Evolutionary conservation across 1,139 yeast genomes (phyloP).

Genomic region (Pichia sp.): DNA sequence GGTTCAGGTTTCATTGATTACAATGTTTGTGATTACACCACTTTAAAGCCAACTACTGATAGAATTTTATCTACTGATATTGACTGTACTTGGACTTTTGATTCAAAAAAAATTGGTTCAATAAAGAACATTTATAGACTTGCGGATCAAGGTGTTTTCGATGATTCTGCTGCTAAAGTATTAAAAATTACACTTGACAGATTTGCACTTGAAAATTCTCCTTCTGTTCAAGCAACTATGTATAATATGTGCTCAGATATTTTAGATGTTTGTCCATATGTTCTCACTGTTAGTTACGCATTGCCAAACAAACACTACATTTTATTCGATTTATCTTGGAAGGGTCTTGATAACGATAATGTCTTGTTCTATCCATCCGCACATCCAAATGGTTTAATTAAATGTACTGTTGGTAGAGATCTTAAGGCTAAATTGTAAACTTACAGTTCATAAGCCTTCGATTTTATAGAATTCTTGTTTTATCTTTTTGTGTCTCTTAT

Average conservation of each 20-base stretch:
- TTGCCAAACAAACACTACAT: conserved; percentile 91
- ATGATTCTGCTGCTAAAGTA: conserved; percentile 53
- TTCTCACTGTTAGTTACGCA: conserved; percentile 60
- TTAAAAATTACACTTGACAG: conserved; percentile 64
- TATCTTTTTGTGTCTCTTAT: not conserved
- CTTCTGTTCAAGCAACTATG: conserved; percentile 95
- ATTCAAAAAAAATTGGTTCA: conserved; percentile 42
- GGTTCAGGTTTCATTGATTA: conserved; percentile 90
- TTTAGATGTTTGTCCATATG: conserved; percentile 48
- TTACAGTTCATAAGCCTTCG: not conserved
- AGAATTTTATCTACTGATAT: conserved; percentile 86
- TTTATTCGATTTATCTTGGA: conserved; percentile 74
- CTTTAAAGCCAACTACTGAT: conserved; percentile 73
- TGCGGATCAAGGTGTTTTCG: conserved; percentile 54
- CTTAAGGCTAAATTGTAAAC: conserved; percentile 42
- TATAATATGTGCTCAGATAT: conserved; percentile 81
- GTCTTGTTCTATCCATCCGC: conserved; percentile 85
- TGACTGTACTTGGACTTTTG: conserved; percentile 68
- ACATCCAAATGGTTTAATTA: conserved; percentile 89
- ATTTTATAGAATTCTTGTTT: not conserved
- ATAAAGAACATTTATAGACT: conserved; percentile 45
- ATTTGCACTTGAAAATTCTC: conserved; percentile 80
- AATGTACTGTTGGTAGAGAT: conserved; percentile 72
- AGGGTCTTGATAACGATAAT: conserved; percentile 72
- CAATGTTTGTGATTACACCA: conserved; percentile 82